These are phyloP conservation scores for Begonia masoniana DNA, from an alignment of 306 rosid genomes.

Conservation along the genomic window DNA sequence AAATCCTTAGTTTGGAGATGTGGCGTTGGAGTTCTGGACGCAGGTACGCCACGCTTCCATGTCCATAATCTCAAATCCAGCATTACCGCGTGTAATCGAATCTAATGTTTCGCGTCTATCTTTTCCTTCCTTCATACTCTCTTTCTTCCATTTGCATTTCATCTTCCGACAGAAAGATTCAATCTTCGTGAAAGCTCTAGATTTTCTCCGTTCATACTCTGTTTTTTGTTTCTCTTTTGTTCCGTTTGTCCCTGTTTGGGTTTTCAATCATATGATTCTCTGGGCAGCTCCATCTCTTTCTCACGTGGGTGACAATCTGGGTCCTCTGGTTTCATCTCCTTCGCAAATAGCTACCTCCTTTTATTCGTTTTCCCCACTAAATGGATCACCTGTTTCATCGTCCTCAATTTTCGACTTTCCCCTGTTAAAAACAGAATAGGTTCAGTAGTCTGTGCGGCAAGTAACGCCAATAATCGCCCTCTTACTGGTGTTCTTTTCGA, in stretches of 20 bases:
- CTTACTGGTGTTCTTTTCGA: slow-evolving; percentile 77
- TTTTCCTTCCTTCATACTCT: not conserved
- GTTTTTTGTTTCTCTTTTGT: not conserved
- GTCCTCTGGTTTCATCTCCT: slow-evolving; percentile 15
- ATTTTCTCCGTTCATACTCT: not conserved
- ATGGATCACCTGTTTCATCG: not conserved
- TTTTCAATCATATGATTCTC: slow-evolving; percentile 31
- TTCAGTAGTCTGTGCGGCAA: slow-evolving; percentile 33
- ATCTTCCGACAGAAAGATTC: not conserved
- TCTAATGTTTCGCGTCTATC: slow-evolving; percentile 20
- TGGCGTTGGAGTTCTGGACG: slow-evolving; percentile 7
- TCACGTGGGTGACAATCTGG: slow-evolving; percentile 15
- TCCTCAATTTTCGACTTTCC: slow-evolving; percentile 16
- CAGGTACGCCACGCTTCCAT: slow-evolving; percentile 61
- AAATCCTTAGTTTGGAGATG: too few species aligned
- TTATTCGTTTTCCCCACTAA: not conserved
- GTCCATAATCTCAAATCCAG: not conserved
- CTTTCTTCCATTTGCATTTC: not conserved
- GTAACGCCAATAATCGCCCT: slow-evolving; percentile 30
- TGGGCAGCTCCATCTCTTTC: slow-evolving; percentile 29
- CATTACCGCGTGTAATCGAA: slow-evolving; percentile 24
- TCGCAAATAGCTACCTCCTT: slow-evolving; percentile 8
- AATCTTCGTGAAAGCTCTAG: not conserved
- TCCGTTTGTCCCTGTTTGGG: not conserved
- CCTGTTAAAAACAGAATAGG: slow-evolving; percentile 11